These are phyloP conservation scores for Ilyonectria sp. DNA, from an alignment of 2,329 filamentous ascomycete species.

Conservation along the genomic window DNA sequence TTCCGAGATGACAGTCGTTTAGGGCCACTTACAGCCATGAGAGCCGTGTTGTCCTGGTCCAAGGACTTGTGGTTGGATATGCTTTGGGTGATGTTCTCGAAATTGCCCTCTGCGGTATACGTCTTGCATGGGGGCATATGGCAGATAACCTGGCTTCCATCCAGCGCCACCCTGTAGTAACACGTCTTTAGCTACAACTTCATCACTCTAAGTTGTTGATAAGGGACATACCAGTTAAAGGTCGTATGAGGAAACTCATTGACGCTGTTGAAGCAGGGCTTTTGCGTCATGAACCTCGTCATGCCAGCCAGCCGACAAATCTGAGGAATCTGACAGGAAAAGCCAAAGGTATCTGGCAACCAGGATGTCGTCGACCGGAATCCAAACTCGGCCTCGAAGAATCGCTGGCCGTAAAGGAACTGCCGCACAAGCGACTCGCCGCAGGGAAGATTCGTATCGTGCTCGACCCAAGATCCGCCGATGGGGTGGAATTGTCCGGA, in stretches of 20 bases:
- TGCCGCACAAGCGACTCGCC: conserved; percentile 95
- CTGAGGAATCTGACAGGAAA: conserved; percentile 94
- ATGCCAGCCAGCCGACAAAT: conserved; percentile 93
- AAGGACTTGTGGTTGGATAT: conserved; percentile 90
- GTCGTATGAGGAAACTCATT: conserved; percentile 99
- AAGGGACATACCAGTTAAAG: conserved; percentile 77
- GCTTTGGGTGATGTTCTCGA: conserved; percentile 90
- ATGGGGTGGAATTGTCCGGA: conserved; percentile 94
- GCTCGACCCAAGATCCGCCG: conserved; percentile 98
- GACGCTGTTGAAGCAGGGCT: conserved; percentile 99
- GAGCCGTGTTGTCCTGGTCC: conserved; percentile 86
- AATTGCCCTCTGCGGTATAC: conserved; percentile 94
- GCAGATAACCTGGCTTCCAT: conserved; percentile 96
- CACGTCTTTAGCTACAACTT: not conserved
- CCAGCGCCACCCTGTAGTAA: conserved; percentile 89
- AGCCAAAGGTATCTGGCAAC: conserved; percentile 98
- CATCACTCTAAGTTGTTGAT: too few species aligned
- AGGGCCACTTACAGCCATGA: conserved; percentile 66
- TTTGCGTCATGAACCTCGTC: conserved; percentile 97
- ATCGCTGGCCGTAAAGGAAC: conserved; percentile 95
- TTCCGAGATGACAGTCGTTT: conserved; percentile 73
- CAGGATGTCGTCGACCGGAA: conserved; percentile 93
- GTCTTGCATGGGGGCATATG: conserved; percentile 98
- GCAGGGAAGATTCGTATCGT: conserved; percentile 97
- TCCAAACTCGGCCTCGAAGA: conserved; percentile 94